Conservation (phyloP, 2,329 filamentous ascomycete species). For the Verruconis gallopava region DNA sequence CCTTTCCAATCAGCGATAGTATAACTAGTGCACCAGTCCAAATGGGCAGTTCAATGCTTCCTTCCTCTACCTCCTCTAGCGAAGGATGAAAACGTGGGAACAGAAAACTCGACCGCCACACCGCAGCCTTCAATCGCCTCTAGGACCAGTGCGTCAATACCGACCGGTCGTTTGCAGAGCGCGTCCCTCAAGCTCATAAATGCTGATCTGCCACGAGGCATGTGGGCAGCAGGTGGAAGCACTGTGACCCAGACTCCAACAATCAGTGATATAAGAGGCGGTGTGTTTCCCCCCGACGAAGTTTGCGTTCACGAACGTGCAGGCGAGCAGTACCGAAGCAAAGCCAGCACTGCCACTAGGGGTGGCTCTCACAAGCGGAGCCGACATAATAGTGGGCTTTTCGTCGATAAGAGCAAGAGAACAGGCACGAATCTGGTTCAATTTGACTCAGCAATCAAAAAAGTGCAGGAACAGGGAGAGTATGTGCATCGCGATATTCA, state of each 20-base stretch:
- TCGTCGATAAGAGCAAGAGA: not conserved
- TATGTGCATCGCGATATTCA: not conserved
- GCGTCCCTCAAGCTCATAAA: conserved; percentile 27
- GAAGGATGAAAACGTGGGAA: too few relatives aligned
- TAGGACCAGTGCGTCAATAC: conserved; percentile 15
- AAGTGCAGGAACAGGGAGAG: too few relatives aligned
- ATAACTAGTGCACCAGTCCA: too few relatives aligned
- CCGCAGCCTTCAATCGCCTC: conserved; percentile 19
- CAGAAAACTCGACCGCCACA: conserved; percentile 15
- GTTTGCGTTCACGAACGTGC: conserved; percentile 21
- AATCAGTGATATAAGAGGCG: conserved; percentile 28
- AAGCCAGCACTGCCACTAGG: conserved; percentile 9
- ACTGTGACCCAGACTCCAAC: conserved; percentile 30
- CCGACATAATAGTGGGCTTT: not conserved
- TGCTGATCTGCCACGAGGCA: conserved; percentile 25
- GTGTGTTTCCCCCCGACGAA: conserved; percentile 22
- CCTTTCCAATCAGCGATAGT: too few relatives aligned
- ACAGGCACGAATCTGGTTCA: not conserved
- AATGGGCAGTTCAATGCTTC: too few relatives aligned
- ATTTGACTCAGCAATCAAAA: not conserved
- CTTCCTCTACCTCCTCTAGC: too few relatives aligned
- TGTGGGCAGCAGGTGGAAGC: conserved; percentile 33
- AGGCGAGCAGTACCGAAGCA: conserved; percentile 11
- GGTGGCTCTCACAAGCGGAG: not conserved
- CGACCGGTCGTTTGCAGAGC: conserved; percentile 19